Evolutionary conservation across 2,329 filamentous ascomycete species (phyloP).

Genomic region (Aspergillus pseudonomiae): DNA sequence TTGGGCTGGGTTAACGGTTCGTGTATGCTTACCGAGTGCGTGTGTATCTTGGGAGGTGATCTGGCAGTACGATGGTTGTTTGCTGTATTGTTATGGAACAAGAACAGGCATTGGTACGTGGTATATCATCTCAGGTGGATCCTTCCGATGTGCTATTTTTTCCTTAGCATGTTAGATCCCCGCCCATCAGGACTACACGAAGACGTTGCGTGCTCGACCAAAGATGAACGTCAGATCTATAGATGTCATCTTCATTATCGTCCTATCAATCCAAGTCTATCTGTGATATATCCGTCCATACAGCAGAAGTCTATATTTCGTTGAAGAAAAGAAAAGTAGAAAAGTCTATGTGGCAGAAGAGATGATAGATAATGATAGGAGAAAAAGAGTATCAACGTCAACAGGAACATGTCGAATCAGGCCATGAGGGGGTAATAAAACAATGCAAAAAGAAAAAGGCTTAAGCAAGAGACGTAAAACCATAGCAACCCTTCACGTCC

Average conservation of each 20-base stretch:
- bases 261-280: background rate
- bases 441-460: background rate
- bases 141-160: too few species aligned
- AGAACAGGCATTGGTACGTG: too few species aligned
- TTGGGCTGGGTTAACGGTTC: too few species aligned
- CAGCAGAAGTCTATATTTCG: slow-evolving; percentile 1
- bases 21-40: too few species aligned
- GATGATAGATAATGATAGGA: background rate
- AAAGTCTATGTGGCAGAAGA: slow-evolving; percentile 1
- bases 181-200: background rate
- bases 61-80: too few species aligned
- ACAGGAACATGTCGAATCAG: background rate
- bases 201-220: background rate
- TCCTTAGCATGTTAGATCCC: too few species aligned
- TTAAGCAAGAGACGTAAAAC: background rate
- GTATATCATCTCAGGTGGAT: too few species aligned
- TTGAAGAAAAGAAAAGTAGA: background rate
- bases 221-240: background rate
- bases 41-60: too few species aligned
- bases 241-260: background rate
- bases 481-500: slow-evolving; percentile 1
- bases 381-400: background rate
- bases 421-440: background rate
- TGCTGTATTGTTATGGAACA: too few species aligned
- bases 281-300: slow-evolving; percentile 5